phyloP scores from a whole-genome alignment of 2,329 filamentous ascomycete genomes.

The Ascochyta fabae region DNA sequence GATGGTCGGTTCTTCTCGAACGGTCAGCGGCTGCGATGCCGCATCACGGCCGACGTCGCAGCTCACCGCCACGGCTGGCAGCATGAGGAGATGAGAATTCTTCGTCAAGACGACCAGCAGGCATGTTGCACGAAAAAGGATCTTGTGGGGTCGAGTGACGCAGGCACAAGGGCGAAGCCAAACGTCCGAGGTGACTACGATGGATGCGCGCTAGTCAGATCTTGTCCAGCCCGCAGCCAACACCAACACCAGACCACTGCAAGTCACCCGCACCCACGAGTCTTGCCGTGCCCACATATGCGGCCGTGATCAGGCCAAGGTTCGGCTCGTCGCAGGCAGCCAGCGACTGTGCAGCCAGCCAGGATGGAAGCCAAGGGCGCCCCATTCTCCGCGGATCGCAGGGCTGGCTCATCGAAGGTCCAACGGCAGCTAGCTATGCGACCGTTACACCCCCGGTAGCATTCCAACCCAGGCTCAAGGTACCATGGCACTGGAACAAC shows the following conservation, averaged over 20 bases:
- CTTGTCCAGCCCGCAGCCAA: constrained; percentile 9
- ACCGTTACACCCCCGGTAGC: constrained; percentile 19
- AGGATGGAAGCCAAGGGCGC: constrained; percentile 6
- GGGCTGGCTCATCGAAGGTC: constrained; percentile 11
- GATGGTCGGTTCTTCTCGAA: constrained; percentile 7
- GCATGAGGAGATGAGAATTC: constrained; percentile 16
- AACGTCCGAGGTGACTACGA: constrained; percentile 4
- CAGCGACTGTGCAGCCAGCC: constrained; percentile 6
- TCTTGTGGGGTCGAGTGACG: constrained; percentile 16
- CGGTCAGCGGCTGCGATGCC: constrained; percentile 8
- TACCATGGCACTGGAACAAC: constrained; percentile 16
- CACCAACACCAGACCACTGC: constrained; percentile 8
- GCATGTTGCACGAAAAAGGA: constrained; percentile 13
- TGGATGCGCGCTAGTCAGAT: constrained; percentile 6
- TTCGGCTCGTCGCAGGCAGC: constrained; percentile 6
- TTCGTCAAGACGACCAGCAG: constrained; percentile 13
- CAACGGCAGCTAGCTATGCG: constrained; percentile 16
- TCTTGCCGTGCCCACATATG: constrained; percentile 10
- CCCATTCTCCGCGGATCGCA: constrained; percentile 10
- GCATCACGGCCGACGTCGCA: constrained; percentile 4
- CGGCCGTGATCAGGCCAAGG: constrained; percentile 12
- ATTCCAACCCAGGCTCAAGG: constrained; percentile 13
- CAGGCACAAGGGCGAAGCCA: constrained; percentile 15
- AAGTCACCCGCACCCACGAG: constrained; percentile 13
- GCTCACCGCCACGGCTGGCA: constrained; percentile 9